Evolutionary conservation across 768 basidiomycete species (phyloP), one percentile per base, ranked within the genome.

Genomic region (Mycena polygramma): DNA sequence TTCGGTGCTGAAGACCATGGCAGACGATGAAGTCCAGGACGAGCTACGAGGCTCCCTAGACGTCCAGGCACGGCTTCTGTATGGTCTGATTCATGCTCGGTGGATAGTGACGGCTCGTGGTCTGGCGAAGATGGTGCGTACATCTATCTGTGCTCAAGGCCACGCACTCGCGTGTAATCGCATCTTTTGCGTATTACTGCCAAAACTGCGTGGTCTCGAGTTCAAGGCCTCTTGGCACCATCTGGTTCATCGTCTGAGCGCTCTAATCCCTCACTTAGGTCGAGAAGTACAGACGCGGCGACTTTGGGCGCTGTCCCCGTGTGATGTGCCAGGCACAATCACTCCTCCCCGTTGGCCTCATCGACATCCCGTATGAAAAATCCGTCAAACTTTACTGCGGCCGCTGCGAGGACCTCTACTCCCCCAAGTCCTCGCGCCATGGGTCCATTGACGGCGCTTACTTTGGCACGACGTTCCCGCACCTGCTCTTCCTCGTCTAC

Each of bases 351-450:
- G 95, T 99, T 72, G 98, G 98, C 20, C 91, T 99, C 36, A 96
- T 94, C 70, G 98, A 99, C 81, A 87, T 96, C n/a, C 94, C 98
- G 0, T 99, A 98, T 81, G 95, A 98, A 79, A 99, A 99, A 83
- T 96, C 96, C 37, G 97, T 99, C 79, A 99, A 99, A 80, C 92
- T 99, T 58, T 98, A 96, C 83, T 99, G 98, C 79, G 97, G 96
- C 2, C 92, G 96, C 45, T 99, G 98, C 81, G 97, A 99, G 82
- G 98, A 99, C 82, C 92, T 99, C 75, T 99, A 99, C 82, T 95
- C 94, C 0, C 98, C 98, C 45, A 99, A 99, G 80, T 96, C 94
- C 1, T 96, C 96, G 7, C 90, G 97, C 36, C 98, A 99, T 80
- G 97, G 97, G 57, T 93, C 93, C 45, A 98, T 99, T 78, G 98